phyloP scores from a whole-genome alignment of 2,329 filamentous ascomycete genomes.

The Mycocentrospora acerina region DNA sequence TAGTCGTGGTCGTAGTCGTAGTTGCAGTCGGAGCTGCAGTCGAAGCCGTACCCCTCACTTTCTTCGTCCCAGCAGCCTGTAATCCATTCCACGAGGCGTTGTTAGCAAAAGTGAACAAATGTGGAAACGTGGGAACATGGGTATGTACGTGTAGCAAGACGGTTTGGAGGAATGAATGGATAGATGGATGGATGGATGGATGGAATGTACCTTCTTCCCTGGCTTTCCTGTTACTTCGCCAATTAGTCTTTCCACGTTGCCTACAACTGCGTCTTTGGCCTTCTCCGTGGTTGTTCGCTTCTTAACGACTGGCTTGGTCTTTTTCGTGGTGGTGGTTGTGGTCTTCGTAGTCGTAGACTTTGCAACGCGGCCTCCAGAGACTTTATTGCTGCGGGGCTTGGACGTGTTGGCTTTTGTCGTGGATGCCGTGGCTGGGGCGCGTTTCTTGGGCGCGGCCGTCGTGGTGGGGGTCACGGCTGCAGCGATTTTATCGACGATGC shows the following conservation, averaged over 20 bases:
- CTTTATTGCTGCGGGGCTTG: constrained; percentile 41
- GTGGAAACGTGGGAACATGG: too few relatives aligned
- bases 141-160: too few relatives aligned
- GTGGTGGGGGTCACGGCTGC: constrained; percentile 43
- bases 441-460: constrained; percentile 38
- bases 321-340: constrained; percentile 8
- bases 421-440: too few relatives aligned
- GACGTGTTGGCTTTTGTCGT: constrained; percentile 43
- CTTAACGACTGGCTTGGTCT: constrained; percentile 16
- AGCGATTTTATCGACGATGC: constrained; percentile 54
- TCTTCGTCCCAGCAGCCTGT: constrained; percentile 4
- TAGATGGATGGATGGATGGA: too few relatives aligned
- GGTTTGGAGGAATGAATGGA: too few relatives aligned
- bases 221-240: constrained; percentile 27
- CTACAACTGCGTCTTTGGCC: constrained; percentile 28
- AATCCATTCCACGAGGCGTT: too few relatives aligned
- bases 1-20: too few relatives aligned
- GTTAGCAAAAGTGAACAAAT: too few relatives aligned
- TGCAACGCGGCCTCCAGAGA: constrained; percentile 28
- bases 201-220: constrained; percentile 33
- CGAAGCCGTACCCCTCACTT: constrained; percentile 3
- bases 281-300: constrained; percentile 32
- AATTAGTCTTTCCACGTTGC: constrained; percentile 23
- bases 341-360: constrained; percentile 23
- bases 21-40: constrained; percentile 1